Evolutionary conservation across 1,284 basidiomycete genomes (phyloP), one percentile per base, ranked within the genome.

Genomic region (Cutaneotrichosporon sp.): DNA sequence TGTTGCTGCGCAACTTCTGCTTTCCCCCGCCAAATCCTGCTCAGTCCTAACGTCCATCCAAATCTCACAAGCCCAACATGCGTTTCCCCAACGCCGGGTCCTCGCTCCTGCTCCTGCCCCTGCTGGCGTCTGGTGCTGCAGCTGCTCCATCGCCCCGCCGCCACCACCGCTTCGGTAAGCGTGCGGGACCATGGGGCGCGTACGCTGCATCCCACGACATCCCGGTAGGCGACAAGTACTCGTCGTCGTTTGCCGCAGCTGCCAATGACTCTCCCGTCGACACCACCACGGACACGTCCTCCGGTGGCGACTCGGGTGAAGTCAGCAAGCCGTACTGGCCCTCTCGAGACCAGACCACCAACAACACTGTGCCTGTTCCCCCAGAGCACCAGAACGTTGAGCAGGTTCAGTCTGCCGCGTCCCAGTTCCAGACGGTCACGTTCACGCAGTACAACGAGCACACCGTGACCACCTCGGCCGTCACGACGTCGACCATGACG

Each of bases 371-470:
- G n/a, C 64, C 64, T 14, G 52, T 58, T 17, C 51, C 58, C 5
- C 63, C 63, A 22, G 61, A 62, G 47, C 58, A 56, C 49, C 57
- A 58, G 15, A 54, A 61, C 35, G 42, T 72, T 17, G 61, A 62
- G 2, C 51, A 67, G 5, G 56, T 73, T 12, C 42, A 68, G 41
- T 62, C 63, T 0, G 55, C 54, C 14, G 66, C 65, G 1, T 54
- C 63, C 2, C 52, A 55, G 14, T 72, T 58, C 59, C 49, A 57
- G 15, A 60, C 66, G 18, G 66, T 71, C 52, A 63, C 65, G 20
- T 75, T 70, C 58, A 67, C 70, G 10, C 52, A 61, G 8, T 74
- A 73, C 49, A 56, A 53, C 4, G 49, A 55, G 33, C 30, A 41
- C 36, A 49, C 48, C 10, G 30, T 42, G 17, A 46, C 55, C 10